Evolutionary conservation across 441 rosid species (phyloP).

Genomic region (Euphorbia schlechtendalii): DNA sequence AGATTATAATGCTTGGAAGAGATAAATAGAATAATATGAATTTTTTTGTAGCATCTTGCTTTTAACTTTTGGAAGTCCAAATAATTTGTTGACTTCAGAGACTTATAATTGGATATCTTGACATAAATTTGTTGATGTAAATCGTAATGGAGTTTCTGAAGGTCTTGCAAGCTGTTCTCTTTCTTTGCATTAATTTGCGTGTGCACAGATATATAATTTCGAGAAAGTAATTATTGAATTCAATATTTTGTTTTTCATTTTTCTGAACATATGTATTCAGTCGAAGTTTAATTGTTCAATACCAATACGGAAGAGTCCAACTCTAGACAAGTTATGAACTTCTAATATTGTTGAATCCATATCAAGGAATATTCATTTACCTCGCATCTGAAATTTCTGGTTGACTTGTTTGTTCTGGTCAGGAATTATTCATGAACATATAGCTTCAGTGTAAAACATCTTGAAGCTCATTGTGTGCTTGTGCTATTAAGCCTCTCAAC

Average conservation of each 20-base stretch:
- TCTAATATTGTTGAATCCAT: neutral
- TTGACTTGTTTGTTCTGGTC: neutral
- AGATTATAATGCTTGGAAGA: neutral
- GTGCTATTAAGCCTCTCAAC: neutral
- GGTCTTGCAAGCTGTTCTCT: no score
- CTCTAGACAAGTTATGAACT: neutral
- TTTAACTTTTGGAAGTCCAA: neutral
- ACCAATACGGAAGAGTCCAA: neutral
- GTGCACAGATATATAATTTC: no score
- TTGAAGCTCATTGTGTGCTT: neutral
- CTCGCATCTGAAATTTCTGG: neutral
- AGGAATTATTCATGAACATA: neutral
- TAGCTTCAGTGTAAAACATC: neutral
- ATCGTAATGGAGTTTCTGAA: no score
- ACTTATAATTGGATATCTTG: no score
- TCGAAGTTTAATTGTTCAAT: neutral
- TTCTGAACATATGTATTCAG: no score
- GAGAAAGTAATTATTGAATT: no score
- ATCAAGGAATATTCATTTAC: neutral
- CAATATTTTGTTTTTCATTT: no score
- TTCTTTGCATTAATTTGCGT: no score
- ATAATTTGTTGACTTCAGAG: no score
- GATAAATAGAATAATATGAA: neutral
- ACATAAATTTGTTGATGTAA: no score
- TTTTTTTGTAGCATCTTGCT: neutral